Evolutionary conservation across 2,329 filamentous ascomycete genomes (phyloP).

Genomic region (Fusarium cyanostomum): DNA sequence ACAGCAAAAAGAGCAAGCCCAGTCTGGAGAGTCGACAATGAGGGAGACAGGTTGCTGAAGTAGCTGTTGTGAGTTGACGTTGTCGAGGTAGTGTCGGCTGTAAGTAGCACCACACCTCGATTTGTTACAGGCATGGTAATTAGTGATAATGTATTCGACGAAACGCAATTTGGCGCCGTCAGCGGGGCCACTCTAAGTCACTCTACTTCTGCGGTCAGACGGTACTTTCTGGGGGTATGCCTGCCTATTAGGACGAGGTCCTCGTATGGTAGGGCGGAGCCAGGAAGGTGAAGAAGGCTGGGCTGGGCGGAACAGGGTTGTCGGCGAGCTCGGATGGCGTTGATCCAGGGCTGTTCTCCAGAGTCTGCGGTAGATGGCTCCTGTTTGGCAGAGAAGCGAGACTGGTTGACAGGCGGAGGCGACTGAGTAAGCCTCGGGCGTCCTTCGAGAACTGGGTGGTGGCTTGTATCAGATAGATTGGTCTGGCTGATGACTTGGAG

Average conservation of each 20-base stretch:
- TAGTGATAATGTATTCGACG: constrained; percentile 39
- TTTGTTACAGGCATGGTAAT: constrained; percentile 47
- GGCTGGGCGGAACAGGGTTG: constrained; percentile 40
- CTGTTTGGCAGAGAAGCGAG: constrained; percentile 9
- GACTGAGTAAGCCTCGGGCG: constrained; percentile 25
- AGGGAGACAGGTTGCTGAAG: constrained; percentile 46
- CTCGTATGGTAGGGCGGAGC: constrained; percentile 44
- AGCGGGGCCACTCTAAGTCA: constrained; percentile 46
- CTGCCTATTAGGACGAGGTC: constrained; percentile 43
- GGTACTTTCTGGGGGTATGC: constrained; percentile 44
- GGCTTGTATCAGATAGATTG: constrained; percentile 36
- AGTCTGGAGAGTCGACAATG: constrained; percentile 41
- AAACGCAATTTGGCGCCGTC: constrained; percentile 47
- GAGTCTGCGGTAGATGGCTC: constrained; percentile 24
- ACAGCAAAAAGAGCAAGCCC: constrained; percentile 49
- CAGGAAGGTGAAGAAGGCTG: constrained; percentile 39
- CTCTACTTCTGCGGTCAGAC: constrained; percentile 50
- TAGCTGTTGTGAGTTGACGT: constrained; percentile 41
- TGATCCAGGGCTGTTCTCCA: constrained; percentile 13
- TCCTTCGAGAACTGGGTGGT: constrained; percentile 12
- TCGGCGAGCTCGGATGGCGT: constrained; percentile 32
- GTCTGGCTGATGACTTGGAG: constrained; percentile 19
- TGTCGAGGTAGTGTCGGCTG: constrained; percentile 42
- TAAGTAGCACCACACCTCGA: constrained; percentile 46
- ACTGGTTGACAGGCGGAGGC: constrained; percentile 18